Evolutionary conservation across 2,329 filamentous ascomycete genomes (phyloP), one percentile per base, ranked within the genome.

Genomic region (Alternaria incomplexa): DNA sequence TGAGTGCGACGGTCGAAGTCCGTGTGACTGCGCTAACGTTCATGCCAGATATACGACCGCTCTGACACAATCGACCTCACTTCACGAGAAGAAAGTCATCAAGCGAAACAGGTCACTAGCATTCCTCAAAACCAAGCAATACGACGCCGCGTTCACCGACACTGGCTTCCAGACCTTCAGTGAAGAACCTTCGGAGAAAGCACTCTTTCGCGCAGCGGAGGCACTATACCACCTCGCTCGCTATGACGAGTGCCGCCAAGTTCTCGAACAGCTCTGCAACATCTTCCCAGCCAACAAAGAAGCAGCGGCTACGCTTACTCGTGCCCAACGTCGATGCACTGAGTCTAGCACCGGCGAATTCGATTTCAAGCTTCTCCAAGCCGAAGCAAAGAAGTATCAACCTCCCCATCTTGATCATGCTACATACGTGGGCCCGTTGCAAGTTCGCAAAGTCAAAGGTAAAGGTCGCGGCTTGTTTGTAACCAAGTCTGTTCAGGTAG

Each of bases 391-490:
- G 43, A 79, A 84, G 43, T 79, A 81, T 4, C 32, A 30, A 3
- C 62, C 67, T 4, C 82, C 83, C 0, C 58, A 79, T 5, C 66
- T 87, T 4, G 84, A 87, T 66, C 82, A 80, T 63, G 84, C 83
- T 0, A 85, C 83, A 0, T 87, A 80, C 62, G 76, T 79, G 7
- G 76, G 73, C 0, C 79, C 80, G 1, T 81, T 86, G 0, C 74
- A 79, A 50, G 67, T 87, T 0, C 79, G 76, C 13, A 22, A 67
- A 6, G 81, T 82, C 0, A 69, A 71, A 1, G 79, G 73, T 7
- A 77, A 80, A 10, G 85, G 85, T 1, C 79, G 80, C 4, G 86
- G 86, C 0, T 72, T 88, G 1, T 88, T 88, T 66, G 83, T 82
- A 0, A 86, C 81, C 0, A 73, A 76, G 26, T 67, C 76, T 0